phyloP scores from a whole-genome alignment of 208 protist genomes.

The Acanthamoeba lugdunensis region DNA sequence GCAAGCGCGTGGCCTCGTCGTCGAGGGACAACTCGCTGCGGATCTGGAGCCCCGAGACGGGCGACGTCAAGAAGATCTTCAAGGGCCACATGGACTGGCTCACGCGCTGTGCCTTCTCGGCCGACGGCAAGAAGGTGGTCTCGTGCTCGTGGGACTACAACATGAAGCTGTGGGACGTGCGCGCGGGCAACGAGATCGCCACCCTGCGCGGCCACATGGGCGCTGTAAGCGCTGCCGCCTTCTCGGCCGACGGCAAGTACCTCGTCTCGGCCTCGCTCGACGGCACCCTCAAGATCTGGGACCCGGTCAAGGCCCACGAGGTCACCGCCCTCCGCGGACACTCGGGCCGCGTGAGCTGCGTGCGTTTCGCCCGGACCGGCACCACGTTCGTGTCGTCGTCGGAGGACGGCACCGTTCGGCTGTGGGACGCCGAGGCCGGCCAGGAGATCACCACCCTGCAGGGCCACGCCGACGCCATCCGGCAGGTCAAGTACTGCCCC shows the following conservation, averaged over 20 bases:
- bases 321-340: constrained; percentile 77
- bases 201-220: constrained; percentile 73
- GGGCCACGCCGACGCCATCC: constrained; percentile 79
- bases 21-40: constrained; percentile 56
- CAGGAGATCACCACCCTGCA: constrained; percentile 71
- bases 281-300: constrained; percentile 82
- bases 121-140: constrained; percentile 48
- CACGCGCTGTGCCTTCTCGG: constrained; percentile 58
- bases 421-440: constrained; percentile 76
- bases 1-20: constrained; percentile 42
- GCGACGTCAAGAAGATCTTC: constrained; percentile 70
- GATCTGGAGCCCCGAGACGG: constrained; percentile 54
- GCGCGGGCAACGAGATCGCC: constrained; percentile 30
- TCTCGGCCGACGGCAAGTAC: constrained; percentile 76
- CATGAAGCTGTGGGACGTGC: constrained; percentile 75
- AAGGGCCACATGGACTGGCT: constrained; percentile 77
- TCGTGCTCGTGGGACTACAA: constrained; percentile 77
- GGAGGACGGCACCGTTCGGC: constrained; percentile 73
- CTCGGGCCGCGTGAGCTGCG: constrained; percentile 75
- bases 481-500: constrained; percentile 58
- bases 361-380: constrained; percentile 5
- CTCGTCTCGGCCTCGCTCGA: constrained; percentile 79
- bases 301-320: constrained; percentile 61
- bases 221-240: constrained; percentile 73
- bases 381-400: constrained; percentile 64